These are phyloP conservation scores for Schizosaccharomyces cryophilus DNA, from an alignment of 805 yeast species.

Conservation along the genomic window DNA sequence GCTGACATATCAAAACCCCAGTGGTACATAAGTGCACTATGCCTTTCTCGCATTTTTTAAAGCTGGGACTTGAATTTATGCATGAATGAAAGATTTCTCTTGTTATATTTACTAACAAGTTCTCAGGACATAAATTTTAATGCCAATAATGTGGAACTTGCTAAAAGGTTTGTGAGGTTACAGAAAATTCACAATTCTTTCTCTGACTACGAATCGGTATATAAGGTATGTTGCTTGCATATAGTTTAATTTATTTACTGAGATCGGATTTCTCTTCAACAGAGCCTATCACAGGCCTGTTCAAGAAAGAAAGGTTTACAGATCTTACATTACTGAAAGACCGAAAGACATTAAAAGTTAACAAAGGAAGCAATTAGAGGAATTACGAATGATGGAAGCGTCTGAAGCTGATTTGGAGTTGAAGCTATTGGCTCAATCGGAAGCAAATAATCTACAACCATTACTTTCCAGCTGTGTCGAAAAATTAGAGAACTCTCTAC, in stretches of 20 bases:
- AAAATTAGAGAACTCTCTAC: constrained; percentile 27
- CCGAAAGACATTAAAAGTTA: background rate
- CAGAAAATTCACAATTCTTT: background rate
- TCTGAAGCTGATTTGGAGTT: background rate
- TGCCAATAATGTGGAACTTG: no score
- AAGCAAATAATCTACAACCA: background rate
- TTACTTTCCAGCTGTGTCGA: constrained; percentile 4
- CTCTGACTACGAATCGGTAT: background rate
- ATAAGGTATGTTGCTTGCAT: background rate
- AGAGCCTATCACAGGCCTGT: no score
- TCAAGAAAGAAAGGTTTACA: no score
- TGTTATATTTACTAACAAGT: no score
- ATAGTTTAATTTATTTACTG: background rate
- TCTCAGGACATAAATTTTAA: no score
- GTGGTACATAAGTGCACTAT: no score
- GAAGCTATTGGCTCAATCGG: background rate
- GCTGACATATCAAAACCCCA: no score
- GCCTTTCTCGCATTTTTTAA: no score
- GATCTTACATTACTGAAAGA: background rate
- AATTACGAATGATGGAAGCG: background rate
- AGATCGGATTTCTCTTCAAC: no score
- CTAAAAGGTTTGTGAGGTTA: no score
- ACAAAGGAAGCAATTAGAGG: background rate
- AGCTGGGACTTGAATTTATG: no score
- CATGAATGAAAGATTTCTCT: no score